Evolutionary conservation across 805 yeast species (phyloP).

Genomic region (Metschnikowia kunwiensis): DNA sequence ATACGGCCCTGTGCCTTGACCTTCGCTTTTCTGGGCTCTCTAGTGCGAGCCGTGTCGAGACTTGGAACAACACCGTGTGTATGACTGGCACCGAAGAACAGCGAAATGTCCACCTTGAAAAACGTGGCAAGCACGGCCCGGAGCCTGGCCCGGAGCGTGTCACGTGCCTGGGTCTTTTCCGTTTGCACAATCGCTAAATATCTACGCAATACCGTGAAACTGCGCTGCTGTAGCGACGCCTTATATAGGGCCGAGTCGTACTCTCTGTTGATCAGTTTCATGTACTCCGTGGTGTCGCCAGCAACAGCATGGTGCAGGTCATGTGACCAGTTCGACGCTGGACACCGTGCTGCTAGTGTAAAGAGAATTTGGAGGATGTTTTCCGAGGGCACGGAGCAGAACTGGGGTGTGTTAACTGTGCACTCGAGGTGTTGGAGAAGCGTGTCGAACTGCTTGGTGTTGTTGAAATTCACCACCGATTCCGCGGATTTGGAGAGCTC

Average conservation of each 20-base stretch:
- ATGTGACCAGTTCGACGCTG: slow-evolving; percentile 26
- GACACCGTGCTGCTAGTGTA: slow-evolving; percentile 31
- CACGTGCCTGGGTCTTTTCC: neutral
- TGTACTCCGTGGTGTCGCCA: slow-evolving; percentile 21
- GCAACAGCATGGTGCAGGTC: slow-evolving; percentile 21
- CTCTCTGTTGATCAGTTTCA: slow-evolving; percentile 19
- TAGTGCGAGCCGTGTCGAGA: neutral
- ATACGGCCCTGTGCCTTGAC: neutral
- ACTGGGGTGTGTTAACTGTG: slow-evolving; percentile 11
- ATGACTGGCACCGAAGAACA: neutral
- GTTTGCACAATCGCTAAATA: slow-evolving; percentile 9
- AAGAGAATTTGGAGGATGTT: slow-evolving; percentile 28
- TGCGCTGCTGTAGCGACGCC: slow-evolving; percentile 22
- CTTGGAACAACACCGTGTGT: too few species aligned
- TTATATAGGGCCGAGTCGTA: slow-evolving; percentile 21
- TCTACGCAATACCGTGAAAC: slow-evolving; percentile 14
- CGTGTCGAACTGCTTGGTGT: slow-evolving; percentile 27
- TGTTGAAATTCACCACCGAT: slow-evolving; percentile 24
- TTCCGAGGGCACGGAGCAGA: slow-evolving; percentile 24
- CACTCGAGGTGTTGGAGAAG: slow-evolving; percentile 27
- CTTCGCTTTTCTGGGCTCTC: neutral
- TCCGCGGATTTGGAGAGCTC: slow-evolving; percentile 16
- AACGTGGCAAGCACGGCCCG: slow-evolving; percentile 1
- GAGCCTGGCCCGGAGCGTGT: slow-evolving; percentile 5
- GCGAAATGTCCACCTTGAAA: neutral